Percentiles rank a stretch among this genome's conserved stretches.
phyloP scores from a whole-genome alignment of 805 yeast species.

The Starmerella stigmatis region DNA sequence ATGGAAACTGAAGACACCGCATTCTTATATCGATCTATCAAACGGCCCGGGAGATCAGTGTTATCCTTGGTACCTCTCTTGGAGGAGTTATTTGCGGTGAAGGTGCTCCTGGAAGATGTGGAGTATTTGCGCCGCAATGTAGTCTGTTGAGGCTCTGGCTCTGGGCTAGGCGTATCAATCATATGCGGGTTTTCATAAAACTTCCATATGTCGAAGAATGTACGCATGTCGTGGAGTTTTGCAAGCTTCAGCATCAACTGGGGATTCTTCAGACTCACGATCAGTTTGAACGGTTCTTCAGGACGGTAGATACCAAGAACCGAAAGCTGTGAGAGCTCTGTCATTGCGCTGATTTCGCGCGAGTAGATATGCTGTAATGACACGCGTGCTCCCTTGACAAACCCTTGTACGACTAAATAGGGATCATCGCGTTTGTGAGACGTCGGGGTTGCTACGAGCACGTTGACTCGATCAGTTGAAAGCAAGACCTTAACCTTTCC shows the following conservation, averaged over 20 bases:
- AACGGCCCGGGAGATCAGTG: constrained; percentile 22
- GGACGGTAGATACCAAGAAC: constrained; percentile 8
- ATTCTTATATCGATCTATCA: constrained; percentile 37
- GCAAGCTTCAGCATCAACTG: constrained; percentile 60
- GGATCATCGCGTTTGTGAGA: constrained; percentile 19
- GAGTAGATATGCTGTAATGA: constrained; percentile 86
- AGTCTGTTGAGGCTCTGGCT: constrained; percentile 5
- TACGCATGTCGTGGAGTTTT: constrained; percentile 75
- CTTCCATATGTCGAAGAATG: constrained; percentile 39
- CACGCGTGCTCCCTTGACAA: constrained; percentile 49
- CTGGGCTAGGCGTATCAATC: constrained; percentile 1
- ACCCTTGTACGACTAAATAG: constrained; percentile 38
- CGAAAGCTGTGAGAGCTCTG: constrained; percentile 7
- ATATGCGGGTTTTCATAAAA: constrained; percentile 10
- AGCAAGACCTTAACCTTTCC: constrained; percentile 86
- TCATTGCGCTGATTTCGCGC: constrained; percentile 65
- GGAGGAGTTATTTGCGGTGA: neutral
- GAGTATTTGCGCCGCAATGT: constrained; percentile 15
- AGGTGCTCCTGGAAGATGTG: neutral
- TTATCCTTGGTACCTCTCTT: neutral
- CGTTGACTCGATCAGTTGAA: constrained; percentile 55
- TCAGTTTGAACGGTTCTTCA: constrained; percentile 27
- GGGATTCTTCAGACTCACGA: constrained; percentile 40
- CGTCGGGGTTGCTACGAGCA: constrained; percentile 38
- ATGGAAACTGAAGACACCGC: constrained; percentile 54